Evolutionary conservation across 768 basidiomycete species (phyloP).

Genomic region (Lentinula boryana): DNA sequence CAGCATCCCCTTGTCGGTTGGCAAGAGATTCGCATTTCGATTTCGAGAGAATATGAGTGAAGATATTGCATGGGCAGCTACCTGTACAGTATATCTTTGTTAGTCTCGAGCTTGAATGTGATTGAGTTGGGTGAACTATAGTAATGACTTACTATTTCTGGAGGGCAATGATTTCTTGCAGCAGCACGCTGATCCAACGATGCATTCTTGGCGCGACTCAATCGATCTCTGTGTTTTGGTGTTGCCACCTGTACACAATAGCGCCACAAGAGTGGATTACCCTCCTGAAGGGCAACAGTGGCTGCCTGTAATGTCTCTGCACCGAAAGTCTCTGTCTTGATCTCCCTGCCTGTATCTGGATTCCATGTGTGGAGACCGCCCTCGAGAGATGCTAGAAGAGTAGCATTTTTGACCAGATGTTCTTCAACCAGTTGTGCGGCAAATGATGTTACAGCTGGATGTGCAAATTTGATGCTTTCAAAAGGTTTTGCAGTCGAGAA

Average conservation of each 20-base stretch:
- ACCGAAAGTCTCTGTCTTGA: neutral
- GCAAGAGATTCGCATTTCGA: neutral
- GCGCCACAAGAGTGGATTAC: neutral
- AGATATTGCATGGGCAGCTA: neutral
- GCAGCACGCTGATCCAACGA: neutral
- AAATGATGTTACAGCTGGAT: constrained; percentile 22
- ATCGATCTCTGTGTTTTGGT: neutral
- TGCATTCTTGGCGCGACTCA: neutral
- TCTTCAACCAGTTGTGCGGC: constrained; percentile 19
- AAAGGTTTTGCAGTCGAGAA: neutral
- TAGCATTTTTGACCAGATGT: constrained; percentile 15
- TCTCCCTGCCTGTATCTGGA: neutral
- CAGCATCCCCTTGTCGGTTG: neutral
- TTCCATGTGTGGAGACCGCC: constrained; percentile 16
- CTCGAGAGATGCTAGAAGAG: constrained; percentile 10
- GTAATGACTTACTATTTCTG: neutral
- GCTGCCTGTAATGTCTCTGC: neutral
- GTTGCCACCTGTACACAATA: neutral
- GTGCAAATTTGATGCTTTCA: constrained; percentile 13
- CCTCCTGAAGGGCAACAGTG: neutral
- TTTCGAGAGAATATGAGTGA: neutral
- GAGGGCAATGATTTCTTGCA: neutral
- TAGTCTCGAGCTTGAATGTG: neutral
- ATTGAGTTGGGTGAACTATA: no score
- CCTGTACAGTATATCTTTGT: neutral